phyloP scores from a whole-genome alignment of 2,329 filamentous ascomycete species.

The Cercospora berteroae region DNA sequence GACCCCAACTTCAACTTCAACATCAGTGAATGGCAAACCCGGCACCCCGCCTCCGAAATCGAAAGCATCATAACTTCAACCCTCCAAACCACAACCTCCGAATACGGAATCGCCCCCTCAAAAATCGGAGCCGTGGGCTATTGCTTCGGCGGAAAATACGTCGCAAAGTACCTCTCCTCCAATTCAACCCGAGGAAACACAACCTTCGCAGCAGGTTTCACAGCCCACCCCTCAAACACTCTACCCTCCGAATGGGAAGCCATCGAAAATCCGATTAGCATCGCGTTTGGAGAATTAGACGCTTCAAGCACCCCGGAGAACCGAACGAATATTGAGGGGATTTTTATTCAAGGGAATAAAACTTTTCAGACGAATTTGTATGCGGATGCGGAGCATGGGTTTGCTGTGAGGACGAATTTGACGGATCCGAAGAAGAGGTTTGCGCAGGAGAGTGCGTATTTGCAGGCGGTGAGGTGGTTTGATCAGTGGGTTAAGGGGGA shows the following conservation, averaged over 20 bases:
- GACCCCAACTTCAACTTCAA: slow-evolving; percentile 41
- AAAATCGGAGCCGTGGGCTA: slow-evolving; percentile 67
- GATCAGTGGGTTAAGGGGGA: slow-evolving; percentile 35
- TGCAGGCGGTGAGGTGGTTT: slow-evolving; percentile 39
- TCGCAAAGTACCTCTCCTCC: slow-evolving; percentile 57
- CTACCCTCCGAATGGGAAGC: slow-evolving; percentile 62
- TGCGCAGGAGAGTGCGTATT: slow-evolving; percentile 38
- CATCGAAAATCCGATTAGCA: slow-evolving; percentile 66
- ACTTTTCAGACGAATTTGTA: slow-evolving; percentile 38
- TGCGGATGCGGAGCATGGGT: slow-evolving; percentile 37
- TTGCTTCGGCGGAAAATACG: slow-evolving; percentile 76
- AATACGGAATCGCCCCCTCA: slow-evolving; percentile 45
- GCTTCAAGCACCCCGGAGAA: slow-evolving; percentile 24
- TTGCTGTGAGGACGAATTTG: slow-evolving; percentile 37
- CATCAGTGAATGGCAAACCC: slow-evolving; percentile 45
- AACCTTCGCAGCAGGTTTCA: slow-evolving; percentile 61
- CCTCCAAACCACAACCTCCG: slow-evolving; percentile 50
- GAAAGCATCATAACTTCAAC: slow-evolving; percentile 50
- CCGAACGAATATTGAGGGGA: slow-evolving; percentile 30
- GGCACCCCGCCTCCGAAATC: slow-evolving; percentile 44
- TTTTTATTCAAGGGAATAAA: slow-evolving; percentile 32
- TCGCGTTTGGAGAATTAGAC: slow-evolving; percentile 45
- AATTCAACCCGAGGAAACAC: slow-evolving; percentile 43
- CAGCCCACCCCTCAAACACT: slow-evolving; percentile 70
- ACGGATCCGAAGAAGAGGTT: slow-evolving; percentile 33